Conservation (phyloP, 2,329 filamentous ascomycete species). For the Colletotrichum trifolii region DNA sequence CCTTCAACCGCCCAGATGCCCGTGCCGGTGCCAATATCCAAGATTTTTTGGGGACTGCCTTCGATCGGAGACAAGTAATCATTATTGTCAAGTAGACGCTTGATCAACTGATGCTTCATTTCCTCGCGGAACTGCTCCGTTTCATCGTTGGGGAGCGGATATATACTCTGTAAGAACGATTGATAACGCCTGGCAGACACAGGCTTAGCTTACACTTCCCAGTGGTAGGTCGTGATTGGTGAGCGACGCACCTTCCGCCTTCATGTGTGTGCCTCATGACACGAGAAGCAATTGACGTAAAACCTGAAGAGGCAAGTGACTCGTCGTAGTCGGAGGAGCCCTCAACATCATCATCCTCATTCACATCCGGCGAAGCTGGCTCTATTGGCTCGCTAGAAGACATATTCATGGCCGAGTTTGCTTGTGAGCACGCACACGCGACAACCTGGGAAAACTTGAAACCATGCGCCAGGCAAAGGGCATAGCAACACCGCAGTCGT, state of each 20-base stretch:
- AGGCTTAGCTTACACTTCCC: constrained; percentile 12
- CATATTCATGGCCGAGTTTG: constrained; percentile 20
- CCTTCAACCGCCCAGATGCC: constrained; percentile 68
- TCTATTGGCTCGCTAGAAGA: constrained; percentile 32
- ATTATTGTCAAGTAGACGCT: constrained; percentile 57
- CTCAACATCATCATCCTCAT: constrained; percentile 37
- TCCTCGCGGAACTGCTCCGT: constrained; percentile 61
- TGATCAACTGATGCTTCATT: constrained; percentile 60
- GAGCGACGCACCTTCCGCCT: constrained; percentile 35
- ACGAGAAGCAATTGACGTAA: constrained; percentile 49
- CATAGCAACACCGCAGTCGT: constrained; percentile 7
- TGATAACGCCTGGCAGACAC: constrained; percentile 58
- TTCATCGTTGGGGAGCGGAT: constrained; percentile 65
- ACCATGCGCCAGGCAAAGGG: neutral
- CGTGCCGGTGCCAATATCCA: constrained; percentile 62
- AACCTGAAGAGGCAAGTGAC: constrained; percentile 51
- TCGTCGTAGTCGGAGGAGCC: constrained; percentile 54
- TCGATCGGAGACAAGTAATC: constrained; percentile 58
- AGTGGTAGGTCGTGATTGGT: neutral
- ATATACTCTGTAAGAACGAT: constrained; percentile 57
- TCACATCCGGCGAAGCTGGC: constrained; percentile 23
- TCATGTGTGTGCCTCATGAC: constrained; percentile 36
- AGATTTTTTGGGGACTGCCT: constrained; percentile 58
- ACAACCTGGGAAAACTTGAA: neutral
- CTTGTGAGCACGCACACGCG: too few species aligned